These are phyloP conservation scores for Rhamnella rubrinervis DNA, from an alignment of 331 rosid species.

Conservation along the genomic window DNA sequence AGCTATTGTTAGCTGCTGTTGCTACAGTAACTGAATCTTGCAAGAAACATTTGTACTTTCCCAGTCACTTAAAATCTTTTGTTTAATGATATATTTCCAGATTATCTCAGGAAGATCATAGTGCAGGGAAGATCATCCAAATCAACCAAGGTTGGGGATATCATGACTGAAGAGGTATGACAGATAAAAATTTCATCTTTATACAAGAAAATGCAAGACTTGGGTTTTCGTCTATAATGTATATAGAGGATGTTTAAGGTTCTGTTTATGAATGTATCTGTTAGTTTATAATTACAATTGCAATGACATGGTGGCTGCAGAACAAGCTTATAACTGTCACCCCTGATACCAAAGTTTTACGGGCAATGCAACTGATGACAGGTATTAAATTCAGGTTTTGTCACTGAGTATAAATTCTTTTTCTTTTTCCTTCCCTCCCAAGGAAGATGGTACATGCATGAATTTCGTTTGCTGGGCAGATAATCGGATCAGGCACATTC, in stretches of 20 bases:
- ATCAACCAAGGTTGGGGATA: conserved; percentile 97
- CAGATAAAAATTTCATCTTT: conserved; percentile 5
- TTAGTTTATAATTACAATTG: conserved; percentile 20
- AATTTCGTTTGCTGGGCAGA: conserved; percentile 38
- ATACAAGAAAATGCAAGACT: background rate
- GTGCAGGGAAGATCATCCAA: conserved; percentile 99
- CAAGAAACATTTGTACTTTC: background rate
- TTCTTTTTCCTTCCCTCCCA: background rate
- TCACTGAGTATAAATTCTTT: background rate
- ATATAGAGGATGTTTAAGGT: background rate
- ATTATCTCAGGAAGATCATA: conserved; percentile 96
- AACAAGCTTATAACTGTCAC: conserved; percentile 93
- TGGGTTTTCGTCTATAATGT: background rate
- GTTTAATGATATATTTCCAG: conserved; percentile 36
- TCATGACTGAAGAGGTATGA: conserved; percentile 98
- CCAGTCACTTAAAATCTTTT: conserved; percentile 1
- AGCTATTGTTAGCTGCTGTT: background rate
- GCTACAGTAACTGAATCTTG: background rate
- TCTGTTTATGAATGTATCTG: background rate
- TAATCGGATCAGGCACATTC: conserved; percentile 97
- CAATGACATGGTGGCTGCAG: conserved; percentile 41
- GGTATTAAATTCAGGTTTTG: conserved; percentile 41
- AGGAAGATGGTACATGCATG: background rate
- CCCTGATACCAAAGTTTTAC: conserved; percentile 78
- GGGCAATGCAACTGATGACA: conserved; percentile 98